A percentile compares a stretch with the other conserved stretches of the same genome.
Evolutionary conservation across 176 grass and related monocot genomes (phyloP).

Genomic region (Musa acuminata): DNA sequence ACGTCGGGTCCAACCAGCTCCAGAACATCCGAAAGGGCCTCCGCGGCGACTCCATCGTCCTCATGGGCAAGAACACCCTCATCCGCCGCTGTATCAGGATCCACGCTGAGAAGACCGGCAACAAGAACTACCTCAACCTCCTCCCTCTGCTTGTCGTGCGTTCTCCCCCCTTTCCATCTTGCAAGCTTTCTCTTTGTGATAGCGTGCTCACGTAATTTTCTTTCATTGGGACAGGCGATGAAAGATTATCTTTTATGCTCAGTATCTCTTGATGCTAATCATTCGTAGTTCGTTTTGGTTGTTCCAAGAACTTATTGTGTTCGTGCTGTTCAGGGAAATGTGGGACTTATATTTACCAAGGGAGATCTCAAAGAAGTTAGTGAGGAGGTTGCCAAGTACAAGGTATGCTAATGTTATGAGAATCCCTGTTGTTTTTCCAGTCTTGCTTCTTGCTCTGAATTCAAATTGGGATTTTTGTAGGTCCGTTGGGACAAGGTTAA

Average conservation of each 20-base stretch:
- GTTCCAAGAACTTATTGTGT: too few relatives aligned
- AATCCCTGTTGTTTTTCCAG: neutral
- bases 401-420: neutral
- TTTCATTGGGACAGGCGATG: too few relatives aligned
- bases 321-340: constrained; percentile 1
- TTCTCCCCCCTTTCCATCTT: neutral
- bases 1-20: constrained; percentile 12
- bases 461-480: too few relatives aligned
- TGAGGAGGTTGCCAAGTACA: constrained; percentile 14
- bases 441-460: neutral
- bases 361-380: constrained; percentile 12
- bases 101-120: constrained; percentile 13
- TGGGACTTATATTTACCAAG: constrained; percentile 5
- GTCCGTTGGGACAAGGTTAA: too few relatives aligned
- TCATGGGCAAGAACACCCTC: constrained; percentile 14
- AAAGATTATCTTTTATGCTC: too few relatives aligned
- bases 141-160: constrained; percentile 2
- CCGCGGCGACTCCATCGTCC: constrained; percentile 8
- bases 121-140: constrained; percentile 17
- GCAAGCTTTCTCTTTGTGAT: too few relatives aligned
- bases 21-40: constrained; percentile 11
- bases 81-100: constrained; percentile 8
- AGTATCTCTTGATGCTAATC: too few relatives aligned
- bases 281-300: too few relatives aligned
- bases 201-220: too few relatives aligned